phyloP scores from a whole-genome alignment of 345 rosid genomes.

The Nephelium lappaceum region DNA sequence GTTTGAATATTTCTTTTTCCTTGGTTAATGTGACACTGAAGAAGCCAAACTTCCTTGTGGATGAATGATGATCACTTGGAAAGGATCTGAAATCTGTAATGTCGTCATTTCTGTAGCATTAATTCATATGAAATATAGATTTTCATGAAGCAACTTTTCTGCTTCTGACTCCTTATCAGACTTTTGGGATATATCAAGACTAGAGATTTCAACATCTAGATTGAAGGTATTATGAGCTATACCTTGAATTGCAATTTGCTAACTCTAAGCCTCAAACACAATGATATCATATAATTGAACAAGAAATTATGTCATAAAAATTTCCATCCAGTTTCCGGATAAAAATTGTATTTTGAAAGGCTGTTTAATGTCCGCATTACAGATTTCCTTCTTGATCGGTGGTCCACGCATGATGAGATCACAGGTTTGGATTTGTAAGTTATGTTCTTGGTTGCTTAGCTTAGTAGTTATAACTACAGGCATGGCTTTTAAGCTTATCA shows the following conservation, averaged over 20 bases:
- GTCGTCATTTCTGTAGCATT: background rate
- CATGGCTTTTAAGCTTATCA: too few species aligned
- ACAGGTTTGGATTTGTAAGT: background rate
- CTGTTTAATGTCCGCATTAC: background rate
- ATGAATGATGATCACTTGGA: background rate
- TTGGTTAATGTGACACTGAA: background rate
- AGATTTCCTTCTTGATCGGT: background rate
- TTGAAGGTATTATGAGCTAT: background rate
- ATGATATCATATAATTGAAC: background rate
- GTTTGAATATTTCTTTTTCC: background rate
- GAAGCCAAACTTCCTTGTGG: background rate
- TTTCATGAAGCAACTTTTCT: background rate
- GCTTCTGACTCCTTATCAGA: background rate
- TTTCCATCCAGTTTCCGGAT: background rate
- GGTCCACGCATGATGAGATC: background rate
- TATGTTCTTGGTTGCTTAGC: background rate
- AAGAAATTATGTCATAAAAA: background rate
- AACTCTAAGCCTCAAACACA: too few species aligned
- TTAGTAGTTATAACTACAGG: background rate
- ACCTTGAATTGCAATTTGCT: background rate
- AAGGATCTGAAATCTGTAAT: background rate
- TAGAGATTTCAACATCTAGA: background rate
- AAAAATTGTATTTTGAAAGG: background rate
- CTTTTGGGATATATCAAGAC: background rate
- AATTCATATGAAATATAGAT: background rate